Percentiles rank a stretch among this genome's conserved stretches.
Evolutionary conservation across 2,329 filamentous ascomycete species (phyloP).

Genomic region (Fusarium sp.): DNA sequence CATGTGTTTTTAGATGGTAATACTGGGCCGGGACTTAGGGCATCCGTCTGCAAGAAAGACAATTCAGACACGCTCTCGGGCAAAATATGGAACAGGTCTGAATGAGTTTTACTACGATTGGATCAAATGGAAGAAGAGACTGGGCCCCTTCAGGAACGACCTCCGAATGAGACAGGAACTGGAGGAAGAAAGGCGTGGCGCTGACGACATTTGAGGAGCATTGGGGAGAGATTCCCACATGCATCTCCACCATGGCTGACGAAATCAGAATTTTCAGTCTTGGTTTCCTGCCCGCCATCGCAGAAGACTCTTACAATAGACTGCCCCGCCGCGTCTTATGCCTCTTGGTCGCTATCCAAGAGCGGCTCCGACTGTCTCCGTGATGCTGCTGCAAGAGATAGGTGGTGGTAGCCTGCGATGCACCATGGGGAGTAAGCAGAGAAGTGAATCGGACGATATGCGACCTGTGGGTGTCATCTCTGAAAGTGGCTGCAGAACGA

Average conservation of each 20-base stretch:
- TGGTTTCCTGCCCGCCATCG: conserved; percentile 13
- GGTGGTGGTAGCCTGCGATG: conserved; percentile 31
- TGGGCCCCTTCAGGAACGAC: background rate
- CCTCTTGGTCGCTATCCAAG: conserved; percentile 24
- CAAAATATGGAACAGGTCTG: conserved; percentile 7
- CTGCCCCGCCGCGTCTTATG: conserved; percentile 40
- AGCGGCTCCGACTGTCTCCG: conserved; percentile 46
- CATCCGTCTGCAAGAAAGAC: conserved; percentile 2
- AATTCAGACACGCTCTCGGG: background rate
- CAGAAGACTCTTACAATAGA: conserved; percentile 20
- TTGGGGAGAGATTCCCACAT: conserved; percentile 29
- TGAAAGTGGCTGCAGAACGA: conserved; percentile 15
- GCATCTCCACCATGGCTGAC: conserved; percentile 39
- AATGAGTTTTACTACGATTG: conserved; percentile 7
- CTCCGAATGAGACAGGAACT: conserved; percentile 1
- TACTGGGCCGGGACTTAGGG: background rate
- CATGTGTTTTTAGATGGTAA: conserved; percentile 23
- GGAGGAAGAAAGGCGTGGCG: conserved; percentile 13
- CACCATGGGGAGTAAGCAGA: conserved; percentile 29
- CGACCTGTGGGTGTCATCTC: background rate
- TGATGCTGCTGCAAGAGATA: conserved; percentile 8
- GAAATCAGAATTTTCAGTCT: conserved; percentile 34
- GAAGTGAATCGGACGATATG: conserved; percentile 35
- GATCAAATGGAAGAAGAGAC: background rate
- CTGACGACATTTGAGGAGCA: conserved; percentile 33